Base-by-base conservation (phyloP, 164 flowering plant genomes). In the Malania oleifera region DNA sequence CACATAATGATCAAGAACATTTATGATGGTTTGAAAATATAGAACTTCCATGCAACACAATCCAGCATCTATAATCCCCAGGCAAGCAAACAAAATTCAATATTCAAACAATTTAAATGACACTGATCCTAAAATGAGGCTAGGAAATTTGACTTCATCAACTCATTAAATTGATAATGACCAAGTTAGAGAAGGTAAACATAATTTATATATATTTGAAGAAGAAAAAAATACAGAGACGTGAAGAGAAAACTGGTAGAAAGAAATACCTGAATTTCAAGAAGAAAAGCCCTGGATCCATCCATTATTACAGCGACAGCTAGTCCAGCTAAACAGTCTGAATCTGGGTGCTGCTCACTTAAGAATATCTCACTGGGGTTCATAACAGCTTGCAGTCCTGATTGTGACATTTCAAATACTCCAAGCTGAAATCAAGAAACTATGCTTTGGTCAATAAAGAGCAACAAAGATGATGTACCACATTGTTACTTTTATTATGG, bases 281-380 rank as follows among this genome's bases (percentile, higher is more conserved):
- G 60, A 20, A 93, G 80, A 70, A 93, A 93, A 59, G 82, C 60
- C 57, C 97, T 84, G 35, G 99, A 83, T 38, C 95, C 96, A 77
- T 93, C 99, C 82, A 90, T 72, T 15, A 86, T 69, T 6, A 85
- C 95, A 67, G 97, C 84, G 64, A 90, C 83, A 59, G 97, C 99
- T 38, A 81, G 77, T 62, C 99, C 97, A 59, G 88, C 93, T 60
- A 93, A 73, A 73, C 82, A 41, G 27, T 90, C 96, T 11, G 95
- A 93, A 66, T 78, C 84, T 38, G 78, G 62, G 37, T 67, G 65
- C 31, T 74, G 76, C 58, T 85, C 91, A 50, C 84, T 79, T 67
- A 90, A 67, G 63, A 83, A 93, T 54, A 93, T 85, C 74, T 82
- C 84, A 72, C 92, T 90, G 18, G 96, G 89, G 68, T 86, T 90